These are phyloP conservation scores for Chrysosporium queenslandicum DNA, from an alignment of 2,329 filamentous ascomycete species.

Conservation along the genomic window DNA sequence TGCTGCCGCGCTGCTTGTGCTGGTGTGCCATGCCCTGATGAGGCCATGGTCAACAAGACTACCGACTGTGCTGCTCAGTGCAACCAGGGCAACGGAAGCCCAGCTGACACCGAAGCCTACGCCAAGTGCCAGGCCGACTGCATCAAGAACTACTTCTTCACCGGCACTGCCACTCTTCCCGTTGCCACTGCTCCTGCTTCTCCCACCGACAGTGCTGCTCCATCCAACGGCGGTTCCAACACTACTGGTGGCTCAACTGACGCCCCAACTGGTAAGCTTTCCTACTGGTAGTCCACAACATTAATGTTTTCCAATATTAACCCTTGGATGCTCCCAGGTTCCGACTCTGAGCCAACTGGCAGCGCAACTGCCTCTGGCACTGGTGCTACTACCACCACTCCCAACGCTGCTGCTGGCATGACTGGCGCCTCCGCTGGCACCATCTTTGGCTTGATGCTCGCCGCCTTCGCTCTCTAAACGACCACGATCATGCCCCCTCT, in stretches of 20 bases:
- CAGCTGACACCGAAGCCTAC: slow-evolving; percentile 38
- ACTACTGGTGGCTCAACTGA: not conserved
- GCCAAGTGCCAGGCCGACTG: slow-evolving; percentile 42
- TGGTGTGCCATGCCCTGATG: slow-evolving; percentile 44
- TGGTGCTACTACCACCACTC: slow-evolving; percentile 18
- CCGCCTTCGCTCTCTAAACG: slow-evolving; percentile 31
- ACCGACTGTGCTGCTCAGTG: slow-evolving; percentile 44
- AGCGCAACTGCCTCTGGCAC: slow-evolving; percentile 13
- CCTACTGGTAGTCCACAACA: too few species aligned
- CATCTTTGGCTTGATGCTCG: slow-evolving; percentile 28
- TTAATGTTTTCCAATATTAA: too few species aligned
- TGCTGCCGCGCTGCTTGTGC: slow-evolving; percentile 46
- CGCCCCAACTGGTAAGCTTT: slow-evolving; percentile 6
- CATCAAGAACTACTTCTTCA: slow-evolving; percentile 42
- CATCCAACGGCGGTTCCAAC: slow-evolving; percentile 16
- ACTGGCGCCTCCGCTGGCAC: slow-evolving; percentile 29
- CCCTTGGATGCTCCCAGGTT: not conserved
- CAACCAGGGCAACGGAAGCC: slow-evolving; percentile 44
- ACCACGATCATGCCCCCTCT: not conserved
- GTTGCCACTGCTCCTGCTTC: not conserved
- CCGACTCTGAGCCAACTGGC: slow-evolving; percentile 12
- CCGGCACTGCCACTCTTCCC: slow-evolving; percentile 18
- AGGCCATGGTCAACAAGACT: slow-evolving; percentile 42
- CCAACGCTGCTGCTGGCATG: slow-evolving; percentile 25
- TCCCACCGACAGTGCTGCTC: slow-evolving; percentile 10